Evolutionary conservation across 2,329 filamentous ascomycete species (phyloP), one percentile per base, ranked within the genome.

Genomic region (Trichoderma sp.): DNA sequence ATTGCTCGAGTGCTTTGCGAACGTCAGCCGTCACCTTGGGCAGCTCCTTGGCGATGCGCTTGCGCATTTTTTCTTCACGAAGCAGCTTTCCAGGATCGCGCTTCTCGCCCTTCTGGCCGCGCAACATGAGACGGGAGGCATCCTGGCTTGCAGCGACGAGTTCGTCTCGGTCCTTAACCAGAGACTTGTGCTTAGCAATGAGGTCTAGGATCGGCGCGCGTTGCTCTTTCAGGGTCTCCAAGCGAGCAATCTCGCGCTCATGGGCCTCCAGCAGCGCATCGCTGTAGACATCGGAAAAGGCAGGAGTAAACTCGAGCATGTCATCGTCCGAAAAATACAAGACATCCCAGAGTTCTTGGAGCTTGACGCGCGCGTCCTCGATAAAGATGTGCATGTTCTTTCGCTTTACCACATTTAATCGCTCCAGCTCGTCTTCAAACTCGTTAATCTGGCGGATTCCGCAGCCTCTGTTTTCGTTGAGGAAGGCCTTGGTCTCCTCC

Each of bases 21-120:
- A 99, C 82, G n/a, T 98, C 94, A 0, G 86, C 86, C 69, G 95
- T 90, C 54, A 99, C 86, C 82, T 97, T 98, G 68, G 96, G 96
- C 34, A 99, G 84, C 77, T 99, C 96, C 80, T 98, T 99, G 30
- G 94, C 87, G 71, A 99, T 97, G 69, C 94, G 88, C 87, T 99
- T 99, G 70, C 96, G 90, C 93, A 97, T 97, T 86, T 98, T 99
- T 82, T 99, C 96, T 77, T 99, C 96, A 34, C 96, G 88, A 64
- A 99, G 84, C 18, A 99, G 85, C 81, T 97, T 96, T 61, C 94
- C 95, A 3, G 96, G 96, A 77, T 99, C 96, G 71, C 96, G 92
- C 80, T 90, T 93, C 82, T 98, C 95, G 66, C 95, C 95, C 82
- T 97, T 97, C 73, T 93, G 90, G 2, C 94, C 94, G 70, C 95